Conservation (phyloP, 805 yeast genomes). For the Jamesozyma gamospora region DNA sequence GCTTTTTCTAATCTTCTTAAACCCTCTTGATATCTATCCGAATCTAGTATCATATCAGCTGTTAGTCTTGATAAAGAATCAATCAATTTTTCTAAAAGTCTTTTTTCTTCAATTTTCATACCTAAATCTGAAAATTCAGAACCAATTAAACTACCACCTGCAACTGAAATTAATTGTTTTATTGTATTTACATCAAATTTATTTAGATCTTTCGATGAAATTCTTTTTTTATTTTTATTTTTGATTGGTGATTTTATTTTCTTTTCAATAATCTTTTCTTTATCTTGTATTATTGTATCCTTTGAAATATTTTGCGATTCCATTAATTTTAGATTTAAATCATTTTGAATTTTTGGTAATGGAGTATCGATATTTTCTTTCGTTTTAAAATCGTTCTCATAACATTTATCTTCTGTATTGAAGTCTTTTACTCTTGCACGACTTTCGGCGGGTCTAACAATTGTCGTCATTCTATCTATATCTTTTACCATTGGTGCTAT, state of each 20-base stretch:
- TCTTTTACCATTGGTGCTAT: constrained; percentile 7
- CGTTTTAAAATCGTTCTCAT: not conserved
- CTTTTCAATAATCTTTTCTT: not conserved
- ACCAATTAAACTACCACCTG: constrained; percentile 34
- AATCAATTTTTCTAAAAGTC: constrained; percentile 70
- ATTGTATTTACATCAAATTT: constrained; percentile 26
- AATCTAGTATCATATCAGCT: constrained; percentile 82
- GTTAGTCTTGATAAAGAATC: constrained; percentile 78
- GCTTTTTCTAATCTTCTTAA: constrained; percentile 73
- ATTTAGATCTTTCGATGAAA: not conserved
- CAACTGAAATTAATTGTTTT: constrained; percentile 29
- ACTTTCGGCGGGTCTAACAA: too few species aligned
- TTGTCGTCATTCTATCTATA: not conserved
- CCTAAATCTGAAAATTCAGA: constrained; percentile 64
- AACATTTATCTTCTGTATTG: not conserved
- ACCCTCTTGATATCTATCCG: constrained; percentile 69
- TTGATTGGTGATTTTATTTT: not conserved
- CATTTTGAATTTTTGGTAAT: not conserved
- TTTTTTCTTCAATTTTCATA: constrained; percentile 65
- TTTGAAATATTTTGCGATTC: not conserved
- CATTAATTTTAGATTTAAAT: too few species aligned
- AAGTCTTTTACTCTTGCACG: not conserved
- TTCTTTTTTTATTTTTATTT: not conserved
- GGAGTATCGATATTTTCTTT: not conserved
- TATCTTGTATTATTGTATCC: not conserved